Conservation (phyloP, 768 basidiomycete species). For the Mycena chlorophos region DNA sequence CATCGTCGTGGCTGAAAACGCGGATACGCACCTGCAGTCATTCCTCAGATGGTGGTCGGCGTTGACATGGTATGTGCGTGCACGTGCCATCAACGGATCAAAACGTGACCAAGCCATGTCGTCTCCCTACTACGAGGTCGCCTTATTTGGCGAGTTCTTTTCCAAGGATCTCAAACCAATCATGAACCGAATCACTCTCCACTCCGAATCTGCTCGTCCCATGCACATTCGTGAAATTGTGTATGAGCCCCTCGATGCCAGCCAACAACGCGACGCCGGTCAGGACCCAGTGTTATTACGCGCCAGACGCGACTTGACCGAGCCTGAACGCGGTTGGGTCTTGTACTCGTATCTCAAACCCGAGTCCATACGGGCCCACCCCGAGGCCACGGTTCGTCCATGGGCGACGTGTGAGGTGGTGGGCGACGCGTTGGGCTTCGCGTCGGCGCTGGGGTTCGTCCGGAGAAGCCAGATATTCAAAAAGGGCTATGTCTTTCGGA, state of each 20-base stretch:
- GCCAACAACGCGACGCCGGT: constrained; percentile 58
- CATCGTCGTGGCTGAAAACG: constrained; percentile 25
- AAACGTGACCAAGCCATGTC: constrained; percentile 38
- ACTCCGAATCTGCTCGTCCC: constrained; percentile 72
- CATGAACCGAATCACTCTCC: constrained; percentile 78
- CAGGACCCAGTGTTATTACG: constrained; percentile 69
- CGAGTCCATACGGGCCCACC: constrained; percentile 79
- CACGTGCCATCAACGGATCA: neutral
- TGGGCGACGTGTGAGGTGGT: constrained; percentile 79
- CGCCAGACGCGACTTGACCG: constrained; percentile 73
- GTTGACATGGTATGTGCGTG: too few species aligned
- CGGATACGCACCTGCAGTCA: neutral
- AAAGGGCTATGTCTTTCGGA: constrained; percentile 73
- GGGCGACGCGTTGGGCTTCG: constrained; percentile 80
- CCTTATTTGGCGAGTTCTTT: constrained; percentile 81
- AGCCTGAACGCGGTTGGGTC: constrained; percentile 65
- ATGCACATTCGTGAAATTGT: constrained; percentile 78
- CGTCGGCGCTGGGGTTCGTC: constrained; percentile 77
- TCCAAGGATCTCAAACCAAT: constrained; percentile 73
- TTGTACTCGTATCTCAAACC: constrained; percentile 82
- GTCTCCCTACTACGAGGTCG: constrained; percentile 74
- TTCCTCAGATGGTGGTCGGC: too few species aligned
- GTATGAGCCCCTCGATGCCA: constrained; percentile 78
- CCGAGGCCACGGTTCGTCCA: constrained; percentile 84
- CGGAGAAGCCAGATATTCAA: constrained; percentile 79